A percentile compares a stretch with the other conserved stretches of the same genome.
Evolutionary conservation across 352 stramenopile genomes (phyloP).

Genomic region (Pythium aphanidermatum): DNA sequence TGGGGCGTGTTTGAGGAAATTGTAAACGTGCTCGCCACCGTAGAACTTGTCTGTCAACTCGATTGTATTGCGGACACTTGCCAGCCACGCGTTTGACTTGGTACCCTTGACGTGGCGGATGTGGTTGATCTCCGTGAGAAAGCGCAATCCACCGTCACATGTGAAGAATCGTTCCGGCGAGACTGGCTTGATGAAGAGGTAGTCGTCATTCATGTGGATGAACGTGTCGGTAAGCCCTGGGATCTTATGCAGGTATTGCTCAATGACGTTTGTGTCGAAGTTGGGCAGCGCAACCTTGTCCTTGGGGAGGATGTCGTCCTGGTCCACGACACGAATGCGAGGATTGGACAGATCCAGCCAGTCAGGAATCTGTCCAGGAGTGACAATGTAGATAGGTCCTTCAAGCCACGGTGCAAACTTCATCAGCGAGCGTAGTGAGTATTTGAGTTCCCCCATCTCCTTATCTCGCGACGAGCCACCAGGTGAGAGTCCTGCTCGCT

Average conservation of each 20-base stretch:
- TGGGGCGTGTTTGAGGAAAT: conserved; percentile 82
- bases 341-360: conserved; percentile 70
- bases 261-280: conserved; percentile 83
- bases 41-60: conserved; percentile 63
- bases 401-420: conserved; percentile 77
- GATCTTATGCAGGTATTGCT: conserved; percentile 85
- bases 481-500: conserved; percentile 38
- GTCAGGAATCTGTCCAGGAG: conserved; percentile 70
- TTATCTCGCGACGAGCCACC: conserved; percentile 72
- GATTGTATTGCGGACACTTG: conserved; percentile 73
- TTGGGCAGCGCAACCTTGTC: conserved; percentile 51
- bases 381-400: conserved; percentile 82
- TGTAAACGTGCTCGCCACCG: conserved; percentile 78
- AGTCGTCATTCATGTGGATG: conserved; percentile 90
- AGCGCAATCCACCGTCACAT: conserved; percentile 64
- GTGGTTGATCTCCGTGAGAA: conserved; percentile 80
- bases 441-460: conserved; percentile 85
- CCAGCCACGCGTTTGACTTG: conserved; percentile 66
- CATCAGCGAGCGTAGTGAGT: conserved; percentile 74
- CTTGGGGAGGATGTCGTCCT: conserved; percentile 68
- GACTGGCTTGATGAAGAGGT: conserved; percentile 79
- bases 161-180: conserved; percentile 78
- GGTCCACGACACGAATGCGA: conserved; percentile 65
- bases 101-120: conserved; percentile 64
- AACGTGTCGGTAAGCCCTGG: conserved; percentile 80